phyloP scores from a whole-genome alignment of 1,284 basidiomycete species.

The Heterobasidion irregulare region DNA sequence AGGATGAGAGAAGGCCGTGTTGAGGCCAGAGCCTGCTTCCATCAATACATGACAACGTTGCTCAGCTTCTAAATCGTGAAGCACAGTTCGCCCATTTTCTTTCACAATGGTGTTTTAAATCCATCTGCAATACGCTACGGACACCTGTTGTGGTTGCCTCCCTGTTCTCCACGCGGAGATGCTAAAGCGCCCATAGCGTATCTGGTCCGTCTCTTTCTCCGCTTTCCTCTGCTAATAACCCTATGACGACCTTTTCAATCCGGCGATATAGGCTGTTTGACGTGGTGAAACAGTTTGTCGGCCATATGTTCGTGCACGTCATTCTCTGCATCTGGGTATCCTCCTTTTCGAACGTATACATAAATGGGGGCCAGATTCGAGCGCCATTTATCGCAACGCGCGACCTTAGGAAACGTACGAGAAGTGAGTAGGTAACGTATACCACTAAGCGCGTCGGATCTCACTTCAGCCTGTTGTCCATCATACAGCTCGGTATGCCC shows the following conservation, averaged over 20 bases:
- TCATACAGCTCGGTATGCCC: no score
- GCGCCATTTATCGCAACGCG: no score
- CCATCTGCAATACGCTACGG: slow-evolving; percentile 82
- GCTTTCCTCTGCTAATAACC: background rate
- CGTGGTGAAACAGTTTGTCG: slow-evolving; percentile 87
- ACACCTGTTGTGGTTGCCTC: slow-evolving; percentile 73
- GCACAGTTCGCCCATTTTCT: slow-evolving; percentile 2
- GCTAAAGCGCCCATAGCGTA: slow-evolving; percentile 83
- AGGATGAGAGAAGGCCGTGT: no score
- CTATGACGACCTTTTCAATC: background rate
- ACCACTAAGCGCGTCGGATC: no score
- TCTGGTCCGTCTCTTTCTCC: slow-evolving; percentile 57
- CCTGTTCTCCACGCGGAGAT: slow-evolving; percentile 82
- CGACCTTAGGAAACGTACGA: no score
- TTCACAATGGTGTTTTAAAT: slow-evolving; percentile 24
- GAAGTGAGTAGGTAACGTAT: no score
- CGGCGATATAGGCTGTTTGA: slow-evolving; percentile 63
- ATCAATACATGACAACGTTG: no score
- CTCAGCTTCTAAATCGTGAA: slow-evolving; percentile 9
- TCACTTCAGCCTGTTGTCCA: no score
- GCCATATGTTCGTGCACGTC: slow-evolving; percentile 85
- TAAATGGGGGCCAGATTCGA: slow-evolving; percentile 39
- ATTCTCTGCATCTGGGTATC: slow-evolving; percentile 73
- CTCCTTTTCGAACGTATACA: slow-evolving; percentile 91
- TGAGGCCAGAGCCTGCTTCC: no score